Evolutionary conservation across 768 basidiomycete genomes (phyloP).

Genomic region (Mycena capillaripes): DNA sequence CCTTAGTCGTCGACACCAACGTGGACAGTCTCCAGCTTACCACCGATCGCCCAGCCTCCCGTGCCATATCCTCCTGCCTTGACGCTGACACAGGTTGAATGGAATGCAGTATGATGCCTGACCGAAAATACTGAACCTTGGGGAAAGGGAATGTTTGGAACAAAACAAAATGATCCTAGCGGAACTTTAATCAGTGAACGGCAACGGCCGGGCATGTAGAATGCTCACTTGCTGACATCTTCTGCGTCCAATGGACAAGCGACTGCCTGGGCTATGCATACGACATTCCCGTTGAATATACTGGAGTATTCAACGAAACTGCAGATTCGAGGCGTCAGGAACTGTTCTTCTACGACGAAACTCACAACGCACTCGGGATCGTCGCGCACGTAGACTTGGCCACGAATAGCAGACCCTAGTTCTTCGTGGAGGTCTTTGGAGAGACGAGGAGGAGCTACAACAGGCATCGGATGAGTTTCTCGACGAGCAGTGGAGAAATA

Average conservation of each 20-base stretch:
- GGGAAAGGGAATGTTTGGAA: conserved; percentile 73
- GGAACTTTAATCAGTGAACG: not conserved
- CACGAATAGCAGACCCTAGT: conserved; percentile 60
- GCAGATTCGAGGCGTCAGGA: not conserved
- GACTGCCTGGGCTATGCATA: conserved; percentile 70
- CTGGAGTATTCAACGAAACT: conserved; percentile 64
- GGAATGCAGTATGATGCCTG: not conserved
- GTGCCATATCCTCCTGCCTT: conserved; percentile 95
- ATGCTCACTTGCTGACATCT: conserved; percentile 83
- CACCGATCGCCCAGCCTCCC: conserved; percentile 90
- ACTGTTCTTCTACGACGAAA: not conserved
- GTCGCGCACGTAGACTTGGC: conserved; percentile 59
- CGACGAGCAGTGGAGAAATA: not conserved
- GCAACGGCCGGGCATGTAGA: not conserved
- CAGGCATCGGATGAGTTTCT: conserved; percentile 24
- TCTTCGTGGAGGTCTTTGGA: conserved; percentile 58
- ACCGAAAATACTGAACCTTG: too few species aligned
- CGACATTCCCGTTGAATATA: conserved; percentile 86
- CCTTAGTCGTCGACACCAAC: not conserved
- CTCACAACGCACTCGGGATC: conserved; percentile 54
- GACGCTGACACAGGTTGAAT: conserved; percentile 47
- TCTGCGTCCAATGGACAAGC: conserved; percentile 82
- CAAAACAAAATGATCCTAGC: conserved; percentile 81
- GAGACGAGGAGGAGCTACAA: conserved; percentile 32
- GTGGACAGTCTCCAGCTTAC: conserved; percentile 76